Conservation (phyloP, 306 rosid genomes). For the Lathyrus tuberosus region DNA sequence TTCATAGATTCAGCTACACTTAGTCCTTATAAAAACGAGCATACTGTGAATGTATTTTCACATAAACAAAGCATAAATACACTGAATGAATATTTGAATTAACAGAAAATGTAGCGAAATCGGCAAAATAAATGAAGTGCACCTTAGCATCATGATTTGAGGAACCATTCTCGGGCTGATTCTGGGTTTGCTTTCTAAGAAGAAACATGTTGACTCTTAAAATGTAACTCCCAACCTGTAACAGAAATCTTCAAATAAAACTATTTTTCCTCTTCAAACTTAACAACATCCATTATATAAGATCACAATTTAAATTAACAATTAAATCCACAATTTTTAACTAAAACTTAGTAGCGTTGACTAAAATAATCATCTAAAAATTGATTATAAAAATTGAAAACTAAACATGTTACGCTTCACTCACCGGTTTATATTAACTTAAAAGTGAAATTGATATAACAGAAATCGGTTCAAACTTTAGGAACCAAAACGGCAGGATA, state of each 20-base stretch:
- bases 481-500: background rate
- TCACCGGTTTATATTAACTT: background rate
- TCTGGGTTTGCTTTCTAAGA: slow-evolving; percentile 57
- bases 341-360: slow-evolving; percentile 35
- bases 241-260: slow-evolving; percentile 32
- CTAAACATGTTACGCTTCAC: no score
- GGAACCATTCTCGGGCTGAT: slow-evolving; percentile 52
- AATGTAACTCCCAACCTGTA: slow-evolving; percentile 42
- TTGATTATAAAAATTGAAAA: background rate
- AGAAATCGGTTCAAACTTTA: no score
- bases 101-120: background rate
- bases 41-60: background rate
- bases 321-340: background rate
- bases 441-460: slow-evolving; percentile 7
- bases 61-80: slow-evolving; percentile 8
- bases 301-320: background rate
- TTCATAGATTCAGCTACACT: slow-evolving; percentile 10
- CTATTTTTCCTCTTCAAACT: background rate
- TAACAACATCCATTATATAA: background rate
- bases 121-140: background rate
- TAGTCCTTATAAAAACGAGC: slow-evolving; percentile 19
- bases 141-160: slow-evolving; percentile 70
- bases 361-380: background rate
- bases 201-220: slow-evolving; percentile 62
- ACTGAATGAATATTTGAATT: background rate